Conservation (phyloP, 805 yeast genomes). For the Alloascoidea hylecoeti region DNA sequence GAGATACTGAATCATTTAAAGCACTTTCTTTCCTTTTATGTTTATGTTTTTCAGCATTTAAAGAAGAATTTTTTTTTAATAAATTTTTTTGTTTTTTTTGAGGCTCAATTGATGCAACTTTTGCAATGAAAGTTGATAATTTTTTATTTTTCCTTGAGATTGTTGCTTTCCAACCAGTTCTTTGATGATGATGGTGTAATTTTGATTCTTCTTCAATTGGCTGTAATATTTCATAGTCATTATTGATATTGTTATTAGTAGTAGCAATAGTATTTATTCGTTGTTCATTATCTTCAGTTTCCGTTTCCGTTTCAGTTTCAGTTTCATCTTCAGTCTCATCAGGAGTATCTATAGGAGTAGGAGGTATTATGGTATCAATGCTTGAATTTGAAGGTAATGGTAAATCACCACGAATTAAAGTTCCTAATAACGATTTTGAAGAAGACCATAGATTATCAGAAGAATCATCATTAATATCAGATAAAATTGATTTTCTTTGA, state of each 20-base stretch:
- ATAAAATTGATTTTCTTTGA: too few relatives aligned
- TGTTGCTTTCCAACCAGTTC: conserved; percentile 1
- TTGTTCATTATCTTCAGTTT: too few relatives aligned
- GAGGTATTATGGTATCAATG: conserved; percentile 6
- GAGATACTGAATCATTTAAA: neutral
- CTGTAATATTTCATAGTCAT: too few relatives aligned
- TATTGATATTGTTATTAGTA: too few relatives aligned
- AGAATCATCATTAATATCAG: neutral
- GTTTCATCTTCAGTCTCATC: neutral
- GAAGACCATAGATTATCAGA: neutral
- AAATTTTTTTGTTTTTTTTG: neutral
- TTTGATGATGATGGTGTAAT: neutral
- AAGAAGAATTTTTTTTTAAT: too few relatives aligned
- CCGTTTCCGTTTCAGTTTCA: too few relatives aligned
- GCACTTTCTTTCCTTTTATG: neutral
- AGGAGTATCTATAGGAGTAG: conserved; percentile 7
- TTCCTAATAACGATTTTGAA: conserved; percentile 5
- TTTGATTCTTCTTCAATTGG: neutral
- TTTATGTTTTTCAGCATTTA: too few relatives aligned
- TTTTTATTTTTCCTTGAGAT: neutral
- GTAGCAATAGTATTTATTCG: conserved; percentile 17
- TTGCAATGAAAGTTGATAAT: neutral
- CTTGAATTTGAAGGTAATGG: conserved; percentile 6
- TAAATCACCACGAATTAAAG: conserved; percentile 9
- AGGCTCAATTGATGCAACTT: neutral